These are phyloP conservation scores for Pisolithus microcarpus DNA, from an alignment of 768 basidiomycete species.

Conservation along the genomic window DNA sequence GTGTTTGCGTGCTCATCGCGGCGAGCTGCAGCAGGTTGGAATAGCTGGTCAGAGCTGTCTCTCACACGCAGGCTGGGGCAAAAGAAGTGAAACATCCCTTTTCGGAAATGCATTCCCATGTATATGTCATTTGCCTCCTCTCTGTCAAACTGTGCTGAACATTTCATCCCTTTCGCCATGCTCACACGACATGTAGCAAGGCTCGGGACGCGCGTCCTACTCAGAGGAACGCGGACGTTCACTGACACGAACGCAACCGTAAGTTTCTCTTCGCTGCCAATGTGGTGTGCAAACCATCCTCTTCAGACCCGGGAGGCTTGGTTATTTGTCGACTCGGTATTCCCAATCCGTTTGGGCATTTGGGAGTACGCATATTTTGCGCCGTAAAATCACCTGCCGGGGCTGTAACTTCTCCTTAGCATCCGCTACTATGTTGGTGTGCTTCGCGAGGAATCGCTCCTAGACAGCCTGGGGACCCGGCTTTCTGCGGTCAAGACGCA, in stretches of 20 bases:
- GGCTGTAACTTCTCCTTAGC: conserved; percentile 30
- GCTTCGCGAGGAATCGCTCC: conserved; percentile 51
- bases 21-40: conserved; percentile 10
- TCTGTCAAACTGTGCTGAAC: background rate
- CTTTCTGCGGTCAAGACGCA: conserved; percentile 48
- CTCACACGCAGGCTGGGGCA: no score
- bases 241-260: conserved; percentile 10
- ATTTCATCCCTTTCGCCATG: background rate
- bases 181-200: background rate
- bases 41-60: background rate
- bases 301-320: conserved; percentile 39
- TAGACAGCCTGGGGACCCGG: conserved; percentile 39
- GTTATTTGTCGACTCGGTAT: conserved; percentile 72
- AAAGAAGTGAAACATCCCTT: background rate
- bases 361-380: conserved; percentile 56
- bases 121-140: background rate
- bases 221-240: background rate
- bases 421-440: conserved; percentile 58
- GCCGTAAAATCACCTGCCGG: background rate
- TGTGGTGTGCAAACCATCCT: conserved; percentile 4
- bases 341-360: conserved; percentile 60
- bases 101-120: conserved; percentile 10
- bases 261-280: conserved; percentile 10
- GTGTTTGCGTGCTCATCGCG: conserved; percentile 26
- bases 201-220: conserved; percentile 1